phyloP scores from a whole-genome alignment of 169 alveolate genomes.

The Cryptosporidium baileyi region DNA sequence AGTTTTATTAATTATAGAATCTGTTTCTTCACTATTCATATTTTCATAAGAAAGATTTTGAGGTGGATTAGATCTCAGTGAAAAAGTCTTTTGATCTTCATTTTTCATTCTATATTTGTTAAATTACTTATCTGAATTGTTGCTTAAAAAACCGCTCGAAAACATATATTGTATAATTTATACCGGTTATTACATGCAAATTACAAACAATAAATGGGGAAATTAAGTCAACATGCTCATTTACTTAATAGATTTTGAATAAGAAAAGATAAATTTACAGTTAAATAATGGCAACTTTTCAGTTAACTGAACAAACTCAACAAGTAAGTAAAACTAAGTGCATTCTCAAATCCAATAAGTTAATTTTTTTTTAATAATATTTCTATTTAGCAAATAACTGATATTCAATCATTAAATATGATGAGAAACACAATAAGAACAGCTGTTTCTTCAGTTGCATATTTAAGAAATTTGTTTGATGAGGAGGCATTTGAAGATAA shows the following conservation, averaged over 20 bases:
- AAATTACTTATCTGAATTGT: not conserved
- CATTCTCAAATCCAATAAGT: not conserved
- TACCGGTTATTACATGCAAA: slow-evolving; percentile 47
- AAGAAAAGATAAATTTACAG: not conserved
- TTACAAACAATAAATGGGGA: slow-evolving; percentile 41
- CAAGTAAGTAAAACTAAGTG: slow-evolving; percentile 21
- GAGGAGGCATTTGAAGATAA: slow-evolving; percentile 78
- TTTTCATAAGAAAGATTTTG: too few relatives aligned
- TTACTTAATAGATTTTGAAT: not conserved
- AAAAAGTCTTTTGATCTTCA: too few relatives aligned
- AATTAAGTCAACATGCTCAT: not conserved
- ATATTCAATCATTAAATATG: slow-evolving; percentile 77
- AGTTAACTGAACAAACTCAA: slow-evolving; percentile 22
- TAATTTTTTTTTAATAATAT: not conserved
- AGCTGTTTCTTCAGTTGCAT: slow-evolving; percentile 76
- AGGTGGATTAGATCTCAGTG: too few relatives aligned
- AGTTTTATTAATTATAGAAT: too few relatives aligned
- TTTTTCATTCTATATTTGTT: not conserved
- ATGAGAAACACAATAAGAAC: slow-evolving; percentile 75
- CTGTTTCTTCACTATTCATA: too few relatives aligned
- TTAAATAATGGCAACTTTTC: slow-evolving; percentile 61
- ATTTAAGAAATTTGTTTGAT: slow-evolving; percentile 75
- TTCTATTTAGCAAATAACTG: slow-evolving; percentile 74
- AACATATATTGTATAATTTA: not conserved
- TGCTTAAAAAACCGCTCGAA: slow-evolving; percentile 37